Base-by-base conservation (phyloP, 2,329 filamentous ascomycete species). In the Catunica adiposa region DNA sequence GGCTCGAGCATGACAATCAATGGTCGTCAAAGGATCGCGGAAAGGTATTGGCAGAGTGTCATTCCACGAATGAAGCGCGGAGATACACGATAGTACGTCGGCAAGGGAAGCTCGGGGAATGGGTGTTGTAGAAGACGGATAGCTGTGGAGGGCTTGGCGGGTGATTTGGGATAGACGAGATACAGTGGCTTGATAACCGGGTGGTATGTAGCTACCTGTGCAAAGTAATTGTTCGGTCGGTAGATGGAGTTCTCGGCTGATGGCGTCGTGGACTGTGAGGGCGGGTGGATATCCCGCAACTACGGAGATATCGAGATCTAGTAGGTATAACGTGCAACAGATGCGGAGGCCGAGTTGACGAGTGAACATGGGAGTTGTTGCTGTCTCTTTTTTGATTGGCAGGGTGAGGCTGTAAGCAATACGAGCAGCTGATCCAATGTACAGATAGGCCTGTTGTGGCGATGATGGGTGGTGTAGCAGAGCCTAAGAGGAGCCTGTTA, bases 391-490 rank as follows among this genome's bases (percentile, higher is more conserved):
- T n/a, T 60, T 59, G 9, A 63, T 57, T 40, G 63, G 62, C 14
- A 64, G 57, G 3, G 62, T 62, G 2, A 64, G 58, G 5, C 62
- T 63, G 29, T 62, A 61, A 3, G 63, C 61, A 7, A 64, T 64
- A 2, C 63, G 59, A 1, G 62, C 59, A 1, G 63, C 63, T 2
- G 63, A 60, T 14, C 63, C 62, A 20, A 64, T 58, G 34, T 64
- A 64, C 15, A 64, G 58, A 47, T 63, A 63, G 6, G 63, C 62
- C 63, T 55, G 63, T 60, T 40, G 62, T 51, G 3, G 62, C 60
- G 4, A 64, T 60, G 5, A 52, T 58, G 59, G 61, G 48, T 34
- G 29, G 34, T 50, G 58, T 1, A 50, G 42, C 3, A 42, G 47
- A 42, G 37, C 44, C 40, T 44, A 40, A 25, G 5, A 17, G 20